Conservation (phyloP, 2,329 filamentous ascomycete genomes). For the Lojkania enalia region DNA sequence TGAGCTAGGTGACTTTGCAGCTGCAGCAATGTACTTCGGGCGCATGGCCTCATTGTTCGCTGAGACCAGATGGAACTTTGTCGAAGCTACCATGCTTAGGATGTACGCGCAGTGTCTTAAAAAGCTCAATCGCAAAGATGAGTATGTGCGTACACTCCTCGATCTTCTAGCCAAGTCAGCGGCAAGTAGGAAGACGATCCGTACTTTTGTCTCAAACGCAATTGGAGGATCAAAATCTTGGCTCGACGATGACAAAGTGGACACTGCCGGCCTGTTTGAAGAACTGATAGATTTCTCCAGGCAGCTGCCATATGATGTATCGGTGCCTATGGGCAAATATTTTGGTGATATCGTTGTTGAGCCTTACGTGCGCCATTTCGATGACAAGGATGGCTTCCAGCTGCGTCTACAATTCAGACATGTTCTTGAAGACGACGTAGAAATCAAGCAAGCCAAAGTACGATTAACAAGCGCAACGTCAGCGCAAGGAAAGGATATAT, state of each 20-base stretch:
- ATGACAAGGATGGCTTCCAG: constrained; percentile 74
- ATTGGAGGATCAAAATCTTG: constrained; percentile 23
- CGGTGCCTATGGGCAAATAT: constrained; percentile 71
- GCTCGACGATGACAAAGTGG: constrained; percentile 45
- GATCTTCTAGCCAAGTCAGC: constrained; percentile 72
- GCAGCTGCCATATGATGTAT: constrained; percentile 62
- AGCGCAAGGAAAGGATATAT: constrained; percentile 67
- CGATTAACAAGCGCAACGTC: constrained; percentile 61
- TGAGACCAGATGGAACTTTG: constrained; percentile 72
- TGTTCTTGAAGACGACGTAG: constrained; percentile 70
- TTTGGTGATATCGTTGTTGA: constrained; percentile 72
- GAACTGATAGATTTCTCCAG: constrained; percentile 54
- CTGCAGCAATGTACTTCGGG: constrained; percentile 77
- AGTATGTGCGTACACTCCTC: constrained; percentile 76
- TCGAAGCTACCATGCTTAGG: constrained; percentile 82
- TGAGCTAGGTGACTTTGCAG: constrained; percentile 70
- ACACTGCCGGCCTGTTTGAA: constrained; percentile 42
- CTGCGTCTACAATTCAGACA: constrained; percentile 70
- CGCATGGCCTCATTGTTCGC: constrained; percentile 79
- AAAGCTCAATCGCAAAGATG: constrained; percentile 72
- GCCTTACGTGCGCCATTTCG: constrained; percentile 69
- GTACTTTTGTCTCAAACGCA: constrained; percentile 22
- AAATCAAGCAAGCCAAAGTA: constrained; percentile 66
- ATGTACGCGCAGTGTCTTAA: constrained; percentile 85
- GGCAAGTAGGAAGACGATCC: constrained; percentile 36